These are phyloP conservation scores for Phytopythium delawarense DNA, from an alignment of 352 stramenopile species.

Conservation along the genomic window DNA sequence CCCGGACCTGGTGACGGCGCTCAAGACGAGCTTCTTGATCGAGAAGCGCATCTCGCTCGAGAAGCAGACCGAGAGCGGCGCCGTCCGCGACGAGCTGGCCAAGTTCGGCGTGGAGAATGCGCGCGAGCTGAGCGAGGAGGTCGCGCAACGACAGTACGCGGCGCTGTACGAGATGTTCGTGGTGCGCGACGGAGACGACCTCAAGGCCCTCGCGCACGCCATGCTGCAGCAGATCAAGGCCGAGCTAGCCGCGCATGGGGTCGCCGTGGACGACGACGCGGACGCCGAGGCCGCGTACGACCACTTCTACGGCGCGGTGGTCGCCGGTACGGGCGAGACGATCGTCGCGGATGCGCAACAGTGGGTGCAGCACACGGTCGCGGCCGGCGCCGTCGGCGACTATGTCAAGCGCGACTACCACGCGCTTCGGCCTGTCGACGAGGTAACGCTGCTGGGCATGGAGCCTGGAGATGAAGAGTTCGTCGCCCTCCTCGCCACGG, in stretches of 20 bases:
- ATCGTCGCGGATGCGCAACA: constrained; percentile 65
- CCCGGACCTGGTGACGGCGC: constrained; percentile 43
- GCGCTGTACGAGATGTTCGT: constrained; percentile 63
- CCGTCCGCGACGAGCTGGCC: constrained; percentile 38
- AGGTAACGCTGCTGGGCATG: constrained; percentile 40
- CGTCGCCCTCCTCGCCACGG: constrained; percentile 40
- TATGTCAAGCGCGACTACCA: constrained; percentile 73
- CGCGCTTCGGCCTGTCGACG: constrained; percentile 48
- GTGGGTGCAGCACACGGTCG: constrained; percentile 54
- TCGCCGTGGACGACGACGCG: constrained; percentile 50
- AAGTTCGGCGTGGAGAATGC: constrained; percentile 52
- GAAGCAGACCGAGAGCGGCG: constrained; percentile 27
- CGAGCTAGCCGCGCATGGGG: constrained; percentile 49
- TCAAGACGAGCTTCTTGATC: constrained; percentile 59
- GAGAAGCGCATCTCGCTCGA: constrained; percentile 70
- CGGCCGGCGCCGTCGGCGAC: constrained; percentile 24
- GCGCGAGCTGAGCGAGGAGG: constrained; percentile 13
- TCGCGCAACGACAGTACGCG: constrained; percentile 35
- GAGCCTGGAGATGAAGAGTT: constrained; percentile 59
- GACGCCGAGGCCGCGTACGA: constrained; percentile 62
- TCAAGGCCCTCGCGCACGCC: constrained; percentile 45
- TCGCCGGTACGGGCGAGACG: constrained; percentile 40
- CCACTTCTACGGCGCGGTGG: constrained; percentile 50
- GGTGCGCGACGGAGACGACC: constrained; percentile 62
- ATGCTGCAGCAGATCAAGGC: constrained; percentile 68